Evolutionary conservation across 129 eudicot genomes (phyloP).

Genomic region (Sambucus nigra): DNA sequence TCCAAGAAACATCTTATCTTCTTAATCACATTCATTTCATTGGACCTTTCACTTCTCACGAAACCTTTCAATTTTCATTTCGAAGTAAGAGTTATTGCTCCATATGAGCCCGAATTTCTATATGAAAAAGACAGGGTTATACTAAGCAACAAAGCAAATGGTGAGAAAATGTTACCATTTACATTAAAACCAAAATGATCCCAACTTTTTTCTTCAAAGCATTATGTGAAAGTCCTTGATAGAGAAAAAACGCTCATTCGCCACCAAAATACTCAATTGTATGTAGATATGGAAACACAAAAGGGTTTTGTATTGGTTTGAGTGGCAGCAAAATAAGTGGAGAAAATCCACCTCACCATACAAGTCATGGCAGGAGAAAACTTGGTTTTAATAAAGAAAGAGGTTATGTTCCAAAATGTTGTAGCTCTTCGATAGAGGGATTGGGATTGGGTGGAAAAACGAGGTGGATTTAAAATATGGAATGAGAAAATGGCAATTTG

Average conservation of each 20-base stretch:
- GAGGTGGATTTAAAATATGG: conserved; percentile 8
- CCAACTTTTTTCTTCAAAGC: no score
- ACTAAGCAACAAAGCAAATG: no score
- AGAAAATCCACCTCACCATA: background rate
- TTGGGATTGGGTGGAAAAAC: conserved; percentile 5
- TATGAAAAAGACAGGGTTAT: no score
- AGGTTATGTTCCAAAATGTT: background rate
- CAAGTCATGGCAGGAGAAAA: background rate
- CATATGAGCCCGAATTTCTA: no score
- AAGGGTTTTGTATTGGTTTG: background rate
- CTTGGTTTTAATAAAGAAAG: background rate
- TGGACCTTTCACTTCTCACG: no score
- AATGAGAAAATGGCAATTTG: conserved; percentile 24
- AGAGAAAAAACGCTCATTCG: conserved; percentile 29
- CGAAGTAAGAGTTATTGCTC: no score
- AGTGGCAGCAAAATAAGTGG: background rate
- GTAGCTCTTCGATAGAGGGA: conserved; percentile 8
- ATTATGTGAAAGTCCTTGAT: no score
- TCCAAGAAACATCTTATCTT: no score
- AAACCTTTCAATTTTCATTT: no score
- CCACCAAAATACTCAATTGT: conserved; percentile 12
- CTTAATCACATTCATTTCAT: no score
- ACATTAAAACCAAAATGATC: no score
- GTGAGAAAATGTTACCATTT: no score
- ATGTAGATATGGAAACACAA: conserved; percentile 12